Conservation (phyloP, 2,329 filamentous ascomycete species). For the Sporothrix dimorphospora region DNA sequence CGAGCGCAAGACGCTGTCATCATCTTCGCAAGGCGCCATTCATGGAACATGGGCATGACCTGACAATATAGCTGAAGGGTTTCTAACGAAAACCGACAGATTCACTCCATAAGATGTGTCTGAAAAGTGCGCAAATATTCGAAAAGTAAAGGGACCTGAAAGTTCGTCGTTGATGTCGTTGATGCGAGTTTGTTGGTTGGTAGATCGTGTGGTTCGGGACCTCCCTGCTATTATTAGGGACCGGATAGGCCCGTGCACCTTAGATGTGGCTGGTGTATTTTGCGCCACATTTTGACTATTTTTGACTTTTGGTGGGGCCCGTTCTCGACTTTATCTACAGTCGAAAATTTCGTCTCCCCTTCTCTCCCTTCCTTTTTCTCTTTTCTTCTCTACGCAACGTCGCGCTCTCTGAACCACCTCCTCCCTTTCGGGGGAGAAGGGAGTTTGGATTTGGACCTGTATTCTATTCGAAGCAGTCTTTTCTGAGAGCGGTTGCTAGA, state of each 20-base stretch:
- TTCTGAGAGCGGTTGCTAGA: conserved; percentile 35
- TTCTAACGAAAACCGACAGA: background rate
- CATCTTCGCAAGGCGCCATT: background rate
- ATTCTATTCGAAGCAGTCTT: background rate
- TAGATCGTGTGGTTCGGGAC: background rate
- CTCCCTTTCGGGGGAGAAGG: background rate
- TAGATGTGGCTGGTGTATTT: conserved; percentile 14
- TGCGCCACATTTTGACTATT: conserved; percentile 23
- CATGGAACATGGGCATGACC: background rate
- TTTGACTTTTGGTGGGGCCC: background rate
- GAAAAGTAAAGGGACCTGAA: background rate
- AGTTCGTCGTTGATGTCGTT: background rate
- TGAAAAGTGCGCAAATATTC: background rate
- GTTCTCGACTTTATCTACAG: background rate
- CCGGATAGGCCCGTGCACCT: background rate
- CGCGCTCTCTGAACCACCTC: conserved; percentile 29
- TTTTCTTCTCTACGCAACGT: conserved; percentile 32
- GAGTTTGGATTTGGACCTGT: conserved; percentile 13
- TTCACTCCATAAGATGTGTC: background rate
- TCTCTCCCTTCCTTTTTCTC: background rate
- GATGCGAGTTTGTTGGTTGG: background rate
- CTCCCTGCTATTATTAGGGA: background rate
- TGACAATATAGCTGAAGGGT: background rate
- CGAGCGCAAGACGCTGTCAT: background rate
- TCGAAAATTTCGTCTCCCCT: conserved; percentile 21